Base-by-base conservation (phyloP, 768 basidiomycete species). In the Boletus sensibilis region DNA sequence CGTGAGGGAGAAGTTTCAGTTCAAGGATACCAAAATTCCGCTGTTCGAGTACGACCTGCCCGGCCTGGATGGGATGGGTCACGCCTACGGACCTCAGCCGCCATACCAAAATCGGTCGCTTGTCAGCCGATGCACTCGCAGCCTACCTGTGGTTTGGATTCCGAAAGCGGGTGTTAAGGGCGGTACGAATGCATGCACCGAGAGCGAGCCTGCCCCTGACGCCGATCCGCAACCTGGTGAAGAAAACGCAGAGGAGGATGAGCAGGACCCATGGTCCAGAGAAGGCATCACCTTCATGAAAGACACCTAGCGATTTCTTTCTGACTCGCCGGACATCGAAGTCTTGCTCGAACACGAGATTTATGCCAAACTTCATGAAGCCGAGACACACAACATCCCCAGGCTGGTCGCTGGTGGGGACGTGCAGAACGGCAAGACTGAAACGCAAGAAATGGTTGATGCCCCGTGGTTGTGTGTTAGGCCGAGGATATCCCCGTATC, bases 231-330 rank as follows among this genome's bases (percentile, higher is more conserved):
- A 27, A 25, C 5, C 10, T 31, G 44, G 29, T 20, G 18, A n/a
- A 29, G 20, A 23, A 9, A 12, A n/a, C 18, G 10, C 10, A 7
- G 25, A 27, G 7, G 25, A 27, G 7, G 25, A 27, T 6, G 29
- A 44, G 21, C 4, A 31, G 18, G 35, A 20, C 0, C 52, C 52
- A 4, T 58, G 50, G 44, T 29, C 18, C 1, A 14, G 35, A 35
- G 53, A 41, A 10, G 16, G 40, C 9, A 18, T 33, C 1, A 11
- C 56, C 18, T 59, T 51, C 18, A 10, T 56, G 44, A 58, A 56
- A 3, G 57, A 58, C 16, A 59, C 55, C 0, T 53, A 42, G 47
- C n/a, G 50, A n/a, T 57, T 49, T n/a, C 23, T 57, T 0, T 56
- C 55, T 0, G 11, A 48, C 37, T 8, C 9, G 0, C 6, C 34